These are phyloP conservation scores for Ustilago sp. DNA, from an alignment of 1,284 basidiomycete genomes.

Conservation along the genomic window DNA sequence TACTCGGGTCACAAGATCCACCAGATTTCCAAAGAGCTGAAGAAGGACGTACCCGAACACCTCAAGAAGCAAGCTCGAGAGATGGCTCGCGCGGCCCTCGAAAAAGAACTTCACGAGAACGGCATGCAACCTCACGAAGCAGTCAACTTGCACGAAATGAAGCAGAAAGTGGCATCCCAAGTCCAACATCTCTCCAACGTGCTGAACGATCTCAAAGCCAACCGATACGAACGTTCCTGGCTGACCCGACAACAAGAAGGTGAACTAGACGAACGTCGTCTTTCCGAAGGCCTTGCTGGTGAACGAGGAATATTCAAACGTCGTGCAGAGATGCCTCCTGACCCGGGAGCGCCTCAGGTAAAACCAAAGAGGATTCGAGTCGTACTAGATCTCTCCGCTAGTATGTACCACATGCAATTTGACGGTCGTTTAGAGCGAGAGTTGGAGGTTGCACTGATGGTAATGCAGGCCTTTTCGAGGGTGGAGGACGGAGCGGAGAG, in stretches of 20 bases:
- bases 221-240: slow-evolving; percentile 70
- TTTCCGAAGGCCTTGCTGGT: slow-evolving; percentile 70
- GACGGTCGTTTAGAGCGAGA: slow-evolving; percentile 66
- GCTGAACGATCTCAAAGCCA: slow-evolving; percentile 68
- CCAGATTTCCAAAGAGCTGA: slow-evolving; percentile 67
- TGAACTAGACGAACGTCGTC: slow-evolving; percentile 69
- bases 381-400: slow-evolving; percentile 67
- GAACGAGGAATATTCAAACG: slow-evolving; percentile 69
- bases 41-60: slow-evolving; percentile 68
- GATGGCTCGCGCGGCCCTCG: slow-evolving; percentile 69
- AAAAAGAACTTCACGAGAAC: slow-evolving; percentile 65
- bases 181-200: slow-evolving; percentile 63
- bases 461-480: slow-evolving; percentile 68
- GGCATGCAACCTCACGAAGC: slow-evolving; percentile 68
- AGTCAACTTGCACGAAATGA: slow-evolving; percentile 62
- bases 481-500: slow-evolving; percentile 52
- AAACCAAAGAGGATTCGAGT: slow-evolving; percentile 70
- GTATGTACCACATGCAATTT: slow-evolving; percentile 68
- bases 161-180: slow-evolving; percentile 61
- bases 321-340: slow-evolving; percentile 64
- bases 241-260: slow-evolving; percentile 70
- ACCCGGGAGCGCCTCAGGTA: slow-evolving; percentile 66
- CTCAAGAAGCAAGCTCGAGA: slow-evolving; percentile 68
- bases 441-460: slow-evolving; percentile 66
- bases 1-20: slow-evolving; percentile 68